Base-by-base conservation (phyloP, 1,284 basidiomycete genomes). In the Leccinum olivaceoglutinosum region DNA sequence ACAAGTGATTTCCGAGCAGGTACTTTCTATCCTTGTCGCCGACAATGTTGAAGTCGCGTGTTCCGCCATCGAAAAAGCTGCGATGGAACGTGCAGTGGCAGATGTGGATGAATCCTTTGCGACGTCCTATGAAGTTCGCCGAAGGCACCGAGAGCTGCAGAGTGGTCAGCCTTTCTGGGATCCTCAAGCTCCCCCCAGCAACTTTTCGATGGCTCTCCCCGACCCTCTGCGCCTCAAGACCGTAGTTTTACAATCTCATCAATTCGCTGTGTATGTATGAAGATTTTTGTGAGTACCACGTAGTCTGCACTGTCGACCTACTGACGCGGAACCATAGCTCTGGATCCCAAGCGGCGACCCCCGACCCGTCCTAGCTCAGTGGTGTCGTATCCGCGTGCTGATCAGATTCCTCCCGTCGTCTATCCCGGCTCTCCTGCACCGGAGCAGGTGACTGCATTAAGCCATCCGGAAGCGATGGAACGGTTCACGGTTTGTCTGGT, bases 251-350 rank as follows among this genome's bases (percentile, higher is more conserved):
- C 88, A 92, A 66, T 81, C 85, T 18, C 84, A 87, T 67, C 97
- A 99, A 76, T 79, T 90, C 53, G 86, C 87, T 62, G 95, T 99
- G 5, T 99, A 99, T 76, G 95, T 99, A 99, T 76, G 95, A 98
- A 70, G 96, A 98, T 72, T 98, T 99, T 72, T 87, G 90, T 85
- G 78, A 77, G 79, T 73, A 64, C 16, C 12, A 6, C 53, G 51
- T 32, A 2, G n/a, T 41, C 9, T 51, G 8, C 16, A 39, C 32
- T 53, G 18, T 63, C 61, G 25, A 59, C 38, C 58, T 67, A 56
- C 58, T 66, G 32, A 68, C 5, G 58, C 0, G 53, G 25, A 32
- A 44, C 4, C 38, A n/a, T 66, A 85, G 85, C 78, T 59, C 69
- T 81, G 62, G 83, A 88, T 61, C 64, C 79, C 12, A 87, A 85